phyloP scores from a whole-genome alignment of 345 rosid genomes.

The Lepidium sativum region DNA sequence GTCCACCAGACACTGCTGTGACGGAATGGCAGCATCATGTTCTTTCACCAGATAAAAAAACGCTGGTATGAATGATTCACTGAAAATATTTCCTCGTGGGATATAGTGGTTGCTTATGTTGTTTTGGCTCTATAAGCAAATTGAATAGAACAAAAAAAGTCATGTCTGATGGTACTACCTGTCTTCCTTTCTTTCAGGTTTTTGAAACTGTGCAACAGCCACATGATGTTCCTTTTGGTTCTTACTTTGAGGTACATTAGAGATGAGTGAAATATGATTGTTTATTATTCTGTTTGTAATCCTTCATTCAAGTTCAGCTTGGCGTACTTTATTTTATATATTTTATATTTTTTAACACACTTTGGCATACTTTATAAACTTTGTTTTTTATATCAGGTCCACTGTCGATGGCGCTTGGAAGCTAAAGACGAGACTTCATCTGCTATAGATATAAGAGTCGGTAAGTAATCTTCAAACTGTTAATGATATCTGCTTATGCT shows the following conservation, averaged over 20 bases:
- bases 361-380: no score
- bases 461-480: conserved; percentile 36
- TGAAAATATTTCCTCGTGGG: neutral
- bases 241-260: conserved; percentile 71
- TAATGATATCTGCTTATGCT: neutral
- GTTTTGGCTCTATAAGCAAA: neutral
- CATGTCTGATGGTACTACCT: neutral
- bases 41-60: conserved; percentile 69
- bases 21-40: conserved; percentile 89
- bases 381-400: conserved; percentile 48
- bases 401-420: conserved; percentile 73
- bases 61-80: conserved; percentile 38
- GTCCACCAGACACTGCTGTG: conserved; percentile 97
- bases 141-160: neutral
- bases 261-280: neutral
- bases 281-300: no score
- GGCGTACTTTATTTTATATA: neutral
- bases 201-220: conserved; percentile 96
- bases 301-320: no score
- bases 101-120: neutral
- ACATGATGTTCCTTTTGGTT: conserved; percentile 96
- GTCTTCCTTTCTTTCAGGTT: conserved; percentile 37
- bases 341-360: no score
- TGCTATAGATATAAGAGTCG: conserved; percentile 63
- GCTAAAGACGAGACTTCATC: conserved; percentile 53